Evolutionary conservation across 176 grass and related monocot genomes (phyloP).

Genomic region (Zizania latifolia): DNA sequence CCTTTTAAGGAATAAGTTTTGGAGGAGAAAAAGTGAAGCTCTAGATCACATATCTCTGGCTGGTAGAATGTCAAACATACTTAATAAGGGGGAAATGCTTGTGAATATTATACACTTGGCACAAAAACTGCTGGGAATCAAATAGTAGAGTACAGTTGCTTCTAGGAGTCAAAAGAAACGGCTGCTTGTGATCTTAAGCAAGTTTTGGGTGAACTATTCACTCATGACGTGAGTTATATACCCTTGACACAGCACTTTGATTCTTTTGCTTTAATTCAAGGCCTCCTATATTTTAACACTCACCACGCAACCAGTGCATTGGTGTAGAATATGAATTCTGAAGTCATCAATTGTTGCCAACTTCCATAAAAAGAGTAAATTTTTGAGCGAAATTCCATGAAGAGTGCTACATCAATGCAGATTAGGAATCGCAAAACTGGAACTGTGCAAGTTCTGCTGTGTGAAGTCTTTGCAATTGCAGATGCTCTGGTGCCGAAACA

Average conservation of each 20-base stretch:
- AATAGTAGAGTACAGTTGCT: neutral
- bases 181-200: neutral
- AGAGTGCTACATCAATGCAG: neutral
- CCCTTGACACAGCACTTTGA: conserved; percentile 44
- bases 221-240: conserved; percentile 34
- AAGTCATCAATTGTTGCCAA: neutral
- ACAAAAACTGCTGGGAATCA: neutral
- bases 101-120: neutral
- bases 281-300: neutral
- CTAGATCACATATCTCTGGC: neutral
- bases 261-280: conserved; percentile 12
- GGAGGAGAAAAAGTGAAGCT: neutral
- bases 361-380: neutral
- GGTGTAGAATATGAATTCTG: neutral
- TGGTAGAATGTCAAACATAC: neutral
- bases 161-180: neutral
- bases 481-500: neutral
- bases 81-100: neutral
- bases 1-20: neutral
- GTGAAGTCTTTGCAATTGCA: neutral
- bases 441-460: neutral
- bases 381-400: neutral
- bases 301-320: neutral
- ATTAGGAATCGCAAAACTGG: neutral
- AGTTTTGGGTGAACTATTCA: neutral